Evolutionary conservation across 805 yeast species (phyloP).

Genomic region (Lipomyces spencermartinsiae): DNA sequence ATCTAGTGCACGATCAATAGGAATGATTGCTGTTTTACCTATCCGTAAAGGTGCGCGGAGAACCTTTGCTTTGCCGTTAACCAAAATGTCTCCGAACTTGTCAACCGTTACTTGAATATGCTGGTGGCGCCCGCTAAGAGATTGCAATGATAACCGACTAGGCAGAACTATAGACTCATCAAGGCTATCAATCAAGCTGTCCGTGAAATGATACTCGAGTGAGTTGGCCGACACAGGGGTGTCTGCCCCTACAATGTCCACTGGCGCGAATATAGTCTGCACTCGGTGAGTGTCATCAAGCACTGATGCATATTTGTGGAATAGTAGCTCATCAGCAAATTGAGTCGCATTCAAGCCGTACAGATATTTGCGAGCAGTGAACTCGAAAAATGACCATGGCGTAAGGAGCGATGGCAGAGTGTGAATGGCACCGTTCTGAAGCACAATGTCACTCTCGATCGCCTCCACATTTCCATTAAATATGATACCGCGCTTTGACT

Average conservation of each 20-base stretch:
- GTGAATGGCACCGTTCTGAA: constrained; percentile 36
- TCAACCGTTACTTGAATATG: constrained; percentile 4
- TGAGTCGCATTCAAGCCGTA: constrained; percentile 27
- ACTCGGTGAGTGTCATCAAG: constrained; percentile 16
- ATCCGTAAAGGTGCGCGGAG: constrained; percentile 21
- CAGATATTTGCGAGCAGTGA: constrained; percentile 34
- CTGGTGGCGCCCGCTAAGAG: constrained; percentile 20
- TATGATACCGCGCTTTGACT: constrained; percentile 16
- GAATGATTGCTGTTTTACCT: constrained; percentile 32
- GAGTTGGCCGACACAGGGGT: constrained; percentile 17
- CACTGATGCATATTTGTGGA: constrained; percentile 19
- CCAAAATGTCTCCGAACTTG: not conserved
- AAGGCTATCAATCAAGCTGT: constrained; percentile 14
- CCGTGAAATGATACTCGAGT: constrained; percentile 28
- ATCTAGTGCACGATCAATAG: constrained; percentile 28
- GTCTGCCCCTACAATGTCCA: constrained; percentile 19
- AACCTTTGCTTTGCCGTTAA: constrained; percentile 25
- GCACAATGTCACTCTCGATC: constrained; percentile 24
- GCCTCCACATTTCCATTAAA: constrained; percentile 27
- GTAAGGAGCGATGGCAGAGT: constrained; percentile 26
- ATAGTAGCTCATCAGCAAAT: constrained; percentile 30
- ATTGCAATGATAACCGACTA: constrained; percentile 11
- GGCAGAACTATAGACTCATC: constrained; percentile 1
- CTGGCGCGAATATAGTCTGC: constrained; percentile 36
- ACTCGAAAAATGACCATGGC: constrained; percentile 27